Base-by-base conservation (phyloP, 1,284 basidiomycete species). In the Rhizopogon hawkerae region DNA sequence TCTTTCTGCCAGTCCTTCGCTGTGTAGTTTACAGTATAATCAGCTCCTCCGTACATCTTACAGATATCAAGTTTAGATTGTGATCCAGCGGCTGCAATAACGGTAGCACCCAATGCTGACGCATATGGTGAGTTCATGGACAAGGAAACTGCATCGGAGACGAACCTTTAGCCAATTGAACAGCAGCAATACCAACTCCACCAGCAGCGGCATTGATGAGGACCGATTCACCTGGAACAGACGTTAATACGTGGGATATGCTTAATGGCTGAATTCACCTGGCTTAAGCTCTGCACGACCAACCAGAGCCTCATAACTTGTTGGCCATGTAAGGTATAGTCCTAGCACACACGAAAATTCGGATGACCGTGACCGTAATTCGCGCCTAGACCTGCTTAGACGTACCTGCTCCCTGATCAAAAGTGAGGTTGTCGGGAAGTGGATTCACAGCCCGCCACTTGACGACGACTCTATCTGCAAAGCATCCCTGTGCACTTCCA, bases 131-230 rank as follows among this genome's bases (percentile, higher is more conserved):
- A 38, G 9, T 18, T 26, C 4, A 11, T 16, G 1, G 10, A 36
- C 33, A 5, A 3, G 16, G 5, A 38, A 16, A 13, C 16, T n/a
- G 3, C 18, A 16, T 16, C 1, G 4, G 36, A 11, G 42, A 56
- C 59, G 26, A 33, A 84, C 84, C 79, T 77, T 94, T 94, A 13
- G 90, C 92, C 47, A 95, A 75, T 62, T 96, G 93, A 11, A 92
- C 83, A 3, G 93, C 93, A 6, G 84, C 83, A 44, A 97, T 82
- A 0, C 95, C 95, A 3, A 98, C 93, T 23, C 94, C 94, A 9
- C 90, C 90, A 1, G 89, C 90, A n/a, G 87, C 87, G 8, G 89
- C 92, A 46, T 86, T 87, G 5, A 95, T 83, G 11, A 95, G 77
- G 1, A 94, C 81, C 80, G 87, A 92, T 69, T 96, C 92, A 23